Evolutionary conservation across 1,284 basidiomycete genomes (phyloP).

Genomic region (Cutaneotrichosporon daszewskae): DNA sequence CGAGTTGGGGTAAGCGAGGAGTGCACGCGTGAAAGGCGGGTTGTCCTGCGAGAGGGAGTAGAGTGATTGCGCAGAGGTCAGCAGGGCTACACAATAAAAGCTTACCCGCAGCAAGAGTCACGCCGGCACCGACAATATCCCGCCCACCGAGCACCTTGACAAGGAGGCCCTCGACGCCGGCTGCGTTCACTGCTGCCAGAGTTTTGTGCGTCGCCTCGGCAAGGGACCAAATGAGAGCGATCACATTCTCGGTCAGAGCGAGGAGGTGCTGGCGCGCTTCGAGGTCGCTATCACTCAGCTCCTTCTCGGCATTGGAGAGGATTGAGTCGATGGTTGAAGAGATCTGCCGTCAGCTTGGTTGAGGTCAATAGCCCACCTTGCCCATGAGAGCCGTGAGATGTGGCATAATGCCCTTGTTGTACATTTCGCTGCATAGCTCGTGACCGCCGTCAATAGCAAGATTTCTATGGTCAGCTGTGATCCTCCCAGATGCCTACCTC

Average conservation of each 20-base stretch:
- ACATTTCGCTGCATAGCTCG: slow-evolving; percentile 92
- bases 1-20: slow-evolving; percentile 60
- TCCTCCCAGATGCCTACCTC: slow-evolving; percentile 51
- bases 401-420: slow-evolving; percentile 82
- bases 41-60: slow-evolving; percentile 90
- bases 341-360: slow-evolving; percentile 55
- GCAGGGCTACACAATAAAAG: neutral
- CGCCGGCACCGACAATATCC: slow-evolving; percentile 60
- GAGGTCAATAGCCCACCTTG: slow-evolving; percentile 32
- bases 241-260: slow-evolving; percentile 81
- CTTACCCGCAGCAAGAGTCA: slow-evolving; percentile 71
- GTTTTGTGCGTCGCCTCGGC: slow-evolving; percentile 80
- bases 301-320: slow-evolving; percentile 44
- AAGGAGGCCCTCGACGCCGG: slow-evolving; percentile 68
- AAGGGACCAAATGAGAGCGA: slow-evolving; percentile 86
- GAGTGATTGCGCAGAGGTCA: slow-evolving; percentile 67
- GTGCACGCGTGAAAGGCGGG: slow-evolving; percentile 57
- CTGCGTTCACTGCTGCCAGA: slow-evolving; percentile 73
- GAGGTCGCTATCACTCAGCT: slow-evolving; percentile 54
- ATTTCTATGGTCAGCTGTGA: slow-evolving; percentile 57
- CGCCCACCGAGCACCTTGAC: slow-evolving; percentile 72
- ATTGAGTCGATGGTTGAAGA: slow-evolving; percentile 65
- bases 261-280: slow-evolving; percentile 66
- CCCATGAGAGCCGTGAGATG: slow-evolving; percentile 46
- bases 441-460: slow-evolving; percentile 88